A percentile compares a stretch with the other conserved stretches of the same genome.
Evolutionary conservation across 1,284 basidiomycete species (phyloP).

Genomic region (Boletus calvinii): DNA sequence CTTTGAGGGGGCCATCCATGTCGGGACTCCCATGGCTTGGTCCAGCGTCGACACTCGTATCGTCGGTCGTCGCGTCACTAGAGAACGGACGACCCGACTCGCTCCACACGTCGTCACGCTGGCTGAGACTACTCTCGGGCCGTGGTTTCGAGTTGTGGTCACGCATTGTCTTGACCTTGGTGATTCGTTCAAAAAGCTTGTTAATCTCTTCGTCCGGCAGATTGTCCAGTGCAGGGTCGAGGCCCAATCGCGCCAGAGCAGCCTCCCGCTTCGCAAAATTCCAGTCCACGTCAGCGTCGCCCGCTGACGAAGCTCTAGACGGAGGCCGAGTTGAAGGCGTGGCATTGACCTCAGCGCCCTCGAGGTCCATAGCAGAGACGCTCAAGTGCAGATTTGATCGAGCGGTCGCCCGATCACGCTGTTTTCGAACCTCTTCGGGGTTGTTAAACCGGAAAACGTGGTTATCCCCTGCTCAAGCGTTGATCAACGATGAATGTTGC

Average conservation of each 20-base stretch:
- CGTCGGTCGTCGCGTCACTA: slow-evolving; percentile 77
- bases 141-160: slow-evolving; percentile 70
- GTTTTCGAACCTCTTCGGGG: slow-evolving; percentile 91
- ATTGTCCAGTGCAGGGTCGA: slow-evolving; percentile 86
- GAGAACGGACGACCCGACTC: slow-evolving; percentile 72
- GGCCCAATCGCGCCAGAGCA: slow-evolving; percentile 77
- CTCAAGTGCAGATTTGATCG: slow-evolving; percentile 68
- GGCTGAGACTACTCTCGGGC: slow-evolving; percentile 82
- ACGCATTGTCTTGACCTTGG: slow-evolving; percentile 88
- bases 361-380: slow-evolving; percentile 62
- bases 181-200: slow-evolving; percentile 89
- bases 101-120: slow-evolving; percentile 84
- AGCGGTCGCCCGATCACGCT: slow-evolving; percentile 73
- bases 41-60: slow-evolving; percentile 75
- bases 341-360: slow-evolving; percentile 43
- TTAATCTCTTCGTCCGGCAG: slow-evolving; percentile 92
- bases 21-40: slow-evolving; percentile 67
- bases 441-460: slow-evolving; percentile 99
- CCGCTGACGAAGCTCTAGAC: slow-evolving; percentile 67
- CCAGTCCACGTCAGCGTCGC: slow-evolving; percentile 85
- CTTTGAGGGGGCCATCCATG: slow-evolving; percentile 59
- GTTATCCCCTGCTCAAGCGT: slow-evolving; percentile 69
- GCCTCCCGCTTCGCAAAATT: slow-evolving; percentile 91
- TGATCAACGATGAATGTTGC: slow-evolving; percentile 5
- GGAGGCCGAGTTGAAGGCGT: slow-evolving; percentile 62